Conservation (phyloP, 495 filamentous ascomycete genomes). For the Mytilinidion resinicola region DNA sequence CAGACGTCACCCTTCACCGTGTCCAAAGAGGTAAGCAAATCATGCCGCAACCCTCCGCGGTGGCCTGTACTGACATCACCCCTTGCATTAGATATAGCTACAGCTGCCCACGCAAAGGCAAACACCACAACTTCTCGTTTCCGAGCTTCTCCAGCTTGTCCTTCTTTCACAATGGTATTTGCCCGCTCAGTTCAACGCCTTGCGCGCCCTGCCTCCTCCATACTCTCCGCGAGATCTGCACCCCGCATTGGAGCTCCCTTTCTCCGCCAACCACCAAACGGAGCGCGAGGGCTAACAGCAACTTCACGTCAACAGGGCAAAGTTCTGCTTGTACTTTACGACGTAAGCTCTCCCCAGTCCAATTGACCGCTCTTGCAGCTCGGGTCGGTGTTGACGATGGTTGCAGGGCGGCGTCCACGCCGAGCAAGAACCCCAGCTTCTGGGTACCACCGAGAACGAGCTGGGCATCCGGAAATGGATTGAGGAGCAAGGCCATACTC, state of each 20-base stretch:
- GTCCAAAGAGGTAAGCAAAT: no score
- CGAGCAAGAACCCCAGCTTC: constrained; percentile 70
- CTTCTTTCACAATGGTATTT: constrained; percentile 61
- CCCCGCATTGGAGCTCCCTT: constrained; percentile 34
- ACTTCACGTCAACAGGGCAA: constrained; percentile 58
- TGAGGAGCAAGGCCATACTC: constrained; percentile 88
- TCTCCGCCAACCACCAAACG: constrained; percentile 30
- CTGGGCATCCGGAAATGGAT: constrained; percentile 94
- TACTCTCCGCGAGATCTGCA: constrained; percentile 43
- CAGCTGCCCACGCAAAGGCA: not conserved
- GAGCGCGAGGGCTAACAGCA: constrained; percentile 50
- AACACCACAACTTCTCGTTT: not conserved
- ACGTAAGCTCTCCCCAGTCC: constrained; percentile 47
- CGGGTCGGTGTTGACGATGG: not conserved
- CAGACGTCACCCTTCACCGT: no score
- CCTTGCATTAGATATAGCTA: constrained; percentile 2
- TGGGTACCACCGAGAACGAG: constrained; percentile 97
- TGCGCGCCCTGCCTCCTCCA: constrained; percentile 52
- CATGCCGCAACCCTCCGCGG: no score
- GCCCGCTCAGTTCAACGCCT: constrained; percentile 53
- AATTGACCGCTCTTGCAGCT: not conserved
- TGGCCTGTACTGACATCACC: not conserved
- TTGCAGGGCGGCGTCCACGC: constrained; percentile 64
- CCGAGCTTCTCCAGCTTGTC: not conserved
- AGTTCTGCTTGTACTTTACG: constrained; percentile 69